A percentile compares a stretch with the other conserved stretches of the same genome.
phyloP scores from a whole-genome alignment of 768 basidiomycete species.

The Leucosporidium scottii region DNA sequence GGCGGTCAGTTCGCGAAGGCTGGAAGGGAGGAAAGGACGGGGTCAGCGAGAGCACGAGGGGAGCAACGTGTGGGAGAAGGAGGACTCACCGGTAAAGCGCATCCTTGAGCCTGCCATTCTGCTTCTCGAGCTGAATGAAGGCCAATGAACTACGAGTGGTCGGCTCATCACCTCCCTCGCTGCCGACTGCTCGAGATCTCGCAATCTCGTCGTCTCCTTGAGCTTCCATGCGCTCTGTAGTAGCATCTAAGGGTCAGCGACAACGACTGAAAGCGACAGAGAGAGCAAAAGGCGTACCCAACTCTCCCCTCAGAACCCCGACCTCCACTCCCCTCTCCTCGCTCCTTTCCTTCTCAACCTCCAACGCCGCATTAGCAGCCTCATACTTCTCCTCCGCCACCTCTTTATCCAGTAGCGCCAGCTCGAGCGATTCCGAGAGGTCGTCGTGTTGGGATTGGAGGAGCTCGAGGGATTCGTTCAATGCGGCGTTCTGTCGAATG shows the following conservation, averaged over 20 bases:
- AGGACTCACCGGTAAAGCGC: slow-evolving; percentile 67
- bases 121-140: slow-evolving; percentile 81
- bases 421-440: slow-evolving; percentile 82
- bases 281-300: slow-evolving; percentile 6
- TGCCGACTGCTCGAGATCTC: slow-evolving; percentile 8
- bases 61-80: not conserved
- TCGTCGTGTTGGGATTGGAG: slow-evolving; percentile 68
- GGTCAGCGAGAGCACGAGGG: not conserved
- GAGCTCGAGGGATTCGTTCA: slow-evolving; percentile 53
- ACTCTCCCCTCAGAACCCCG: slow-evolving; percentile 24
- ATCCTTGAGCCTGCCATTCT: slow-evolving; percentile 91
- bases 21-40: slow-evolving; percentile 37
- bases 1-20: slow-evolving; percentile 77
- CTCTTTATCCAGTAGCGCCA: slow-evolving; percentile 91
- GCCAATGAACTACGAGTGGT: slow-evolving; percentile 50
- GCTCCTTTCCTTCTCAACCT: slow-evolving; percentile 48
- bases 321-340: slow-evolving; percentile 31
- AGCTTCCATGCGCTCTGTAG: slow-evolving; percentile 37
- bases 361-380: slow-evolving; percentile 65
- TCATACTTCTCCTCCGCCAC: slow-evolving; percentile 91
- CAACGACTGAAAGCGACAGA: slow-evolving; percentile 25
- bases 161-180: slow-evolving; percentile 37
- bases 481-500: slow-evolving; percentile 11
- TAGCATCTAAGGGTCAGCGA: not conserved
- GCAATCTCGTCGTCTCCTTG: slow-evolving; percentile 39